Conservation (phyloP, 176 grass and related monocot genomes). For the Oryza coarctata region DNA sequence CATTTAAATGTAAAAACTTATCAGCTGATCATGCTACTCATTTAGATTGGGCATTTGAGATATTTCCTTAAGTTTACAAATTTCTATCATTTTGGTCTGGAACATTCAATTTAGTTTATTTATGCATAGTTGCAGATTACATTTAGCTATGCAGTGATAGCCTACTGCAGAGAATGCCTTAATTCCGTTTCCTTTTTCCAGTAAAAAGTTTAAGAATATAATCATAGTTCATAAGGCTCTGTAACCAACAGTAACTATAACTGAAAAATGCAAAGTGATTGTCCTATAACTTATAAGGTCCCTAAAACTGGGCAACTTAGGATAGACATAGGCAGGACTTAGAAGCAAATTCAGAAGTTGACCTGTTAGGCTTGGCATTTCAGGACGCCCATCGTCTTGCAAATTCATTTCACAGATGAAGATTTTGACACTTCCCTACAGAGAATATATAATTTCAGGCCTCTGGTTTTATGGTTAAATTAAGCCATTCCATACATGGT, state of each 20-base stretch:
- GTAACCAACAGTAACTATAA: neutral
- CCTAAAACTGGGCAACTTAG: neutral
- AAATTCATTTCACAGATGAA: neutral
- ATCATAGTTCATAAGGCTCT: neutral
- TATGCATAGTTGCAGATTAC: constrained; percentile 6
- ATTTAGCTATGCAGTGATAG: constrained; percentile 2
- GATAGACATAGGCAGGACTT: neutral
- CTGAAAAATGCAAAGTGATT: constrained; percentile 15
- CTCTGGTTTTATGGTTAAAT: neutral
- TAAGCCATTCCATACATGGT: neutral
- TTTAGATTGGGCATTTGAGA: constrained; percentile 15
- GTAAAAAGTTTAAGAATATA: constrained; percentile 9
- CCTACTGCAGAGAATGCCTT: neutral
- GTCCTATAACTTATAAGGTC: neutral
- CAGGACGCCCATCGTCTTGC: neutral
- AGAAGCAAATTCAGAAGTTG: neutral
- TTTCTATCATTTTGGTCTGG: neutral
- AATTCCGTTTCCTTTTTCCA: constrained; percentile 7
- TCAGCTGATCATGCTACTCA: neutral
- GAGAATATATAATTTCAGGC: neutral
- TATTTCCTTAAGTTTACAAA: constrained; percentile 17
- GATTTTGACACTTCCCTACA: neutral
- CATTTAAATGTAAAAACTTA: neutral
- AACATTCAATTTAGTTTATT: constrained; percentile 17
- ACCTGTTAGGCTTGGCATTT: neutral